These are phyloP conservation scores for Auriculariales sp. DNA, from an alignment of 768 basidiomycete species.

Conservation along the genomic window DNA sequence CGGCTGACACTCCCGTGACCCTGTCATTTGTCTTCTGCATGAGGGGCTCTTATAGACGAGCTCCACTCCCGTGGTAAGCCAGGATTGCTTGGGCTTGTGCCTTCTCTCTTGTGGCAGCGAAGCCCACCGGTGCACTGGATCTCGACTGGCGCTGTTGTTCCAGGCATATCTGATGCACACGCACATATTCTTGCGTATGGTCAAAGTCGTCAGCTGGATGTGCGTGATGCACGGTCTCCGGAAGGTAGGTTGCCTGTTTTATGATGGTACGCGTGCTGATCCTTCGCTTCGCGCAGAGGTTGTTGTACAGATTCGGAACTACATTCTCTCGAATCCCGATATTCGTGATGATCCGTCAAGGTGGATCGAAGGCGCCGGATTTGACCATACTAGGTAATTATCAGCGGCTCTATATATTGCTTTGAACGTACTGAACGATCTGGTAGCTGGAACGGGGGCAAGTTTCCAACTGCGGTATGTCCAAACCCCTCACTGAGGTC, in stretches of 20 bases:
- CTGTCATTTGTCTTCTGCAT: too few species aligned
- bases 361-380: constrained; percentile 83
- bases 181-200: constrained; percentile 69
- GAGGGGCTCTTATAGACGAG: too few species aligned
- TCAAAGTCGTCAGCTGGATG: constrained; percentile 47
- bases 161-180: constrained; percentile 45
- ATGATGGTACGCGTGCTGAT: neutral
- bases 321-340: constrained; percentile 44
- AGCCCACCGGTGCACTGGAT: neutral
- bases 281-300: constrained; percentile 31
- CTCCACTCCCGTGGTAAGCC: too few species aligned
- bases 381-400: constrained; percentile 75
- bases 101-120: neutral
- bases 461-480: constrained; percentile 62
- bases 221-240: constrained; percentile 43
- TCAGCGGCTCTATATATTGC: too few species aligned
- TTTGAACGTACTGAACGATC: too few species aligned
- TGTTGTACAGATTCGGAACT: constrained; percentile 40
- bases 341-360: constrained; percentile 31
- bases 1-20: too few species aligned
- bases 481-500: neutral
- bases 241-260: constrained; percentile 26
- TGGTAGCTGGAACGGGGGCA: constrained; percentile 38
- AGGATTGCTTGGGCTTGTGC: too few species aligned
- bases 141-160: neutral